Conservation (phyloP, 1,284 basidiomycete species). For the Microstroma glucosiphilum region DNA sequence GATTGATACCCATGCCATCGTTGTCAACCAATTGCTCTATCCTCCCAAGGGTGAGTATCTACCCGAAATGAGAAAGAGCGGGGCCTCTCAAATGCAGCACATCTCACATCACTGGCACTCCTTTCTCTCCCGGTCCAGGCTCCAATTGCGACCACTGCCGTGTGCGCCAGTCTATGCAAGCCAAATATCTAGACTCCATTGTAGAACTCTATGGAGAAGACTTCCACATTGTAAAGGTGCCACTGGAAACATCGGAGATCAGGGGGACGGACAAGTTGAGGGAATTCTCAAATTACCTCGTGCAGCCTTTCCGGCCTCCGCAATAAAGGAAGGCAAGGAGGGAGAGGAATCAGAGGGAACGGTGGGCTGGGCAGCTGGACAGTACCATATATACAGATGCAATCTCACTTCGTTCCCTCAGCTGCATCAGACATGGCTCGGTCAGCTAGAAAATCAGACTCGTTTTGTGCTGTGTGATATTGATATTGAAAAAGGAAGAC, state of each 20-base stretch:
- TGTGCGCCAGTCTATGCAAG: constrained; percentile 93
- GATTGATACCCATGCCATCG: constrained; percentile 98
- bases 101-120: not conserved
- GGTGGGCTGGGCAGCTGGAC: too few relatives aligned
- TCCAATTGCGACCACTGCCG: constrained; percentile 92
- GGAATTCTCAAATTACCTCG: constrained; percentile 53
- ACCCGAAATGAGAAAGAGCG: not conserved
- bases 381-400: too few relatives aligned
- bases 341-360: too few relatives aligned
- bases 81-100: not conserved
- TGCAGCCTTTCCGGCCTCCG: constrained; percentile 38
- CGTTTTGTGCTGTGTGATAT: too few relatives aligned
- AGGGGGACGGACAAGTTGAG: constrained; percentile 86
- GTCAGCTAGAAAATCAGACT: too few relatives aligned
- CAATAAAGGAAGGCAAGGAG: too few relatives aligned
- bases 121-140: constrained; percentile 53
- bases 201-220: constrained; percentile 48
- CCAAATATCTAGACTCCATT: constrained; percentile 54
- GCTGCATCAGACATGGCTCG: too few relatives aligned
- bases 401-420: too few relatives aligned
- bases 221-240: constrained; percentile 60
- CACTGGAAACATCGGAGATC: constrained; percentile 91
- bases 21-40: constrained; percentile 94
- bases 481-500: too few relatives aligned
- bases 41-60: constrained; percentile 70